These are phyloP conservation scores for Heritiera fomes DNA, from an alignment of 345 rosid species.

Conservation along the genomic window DNA sequence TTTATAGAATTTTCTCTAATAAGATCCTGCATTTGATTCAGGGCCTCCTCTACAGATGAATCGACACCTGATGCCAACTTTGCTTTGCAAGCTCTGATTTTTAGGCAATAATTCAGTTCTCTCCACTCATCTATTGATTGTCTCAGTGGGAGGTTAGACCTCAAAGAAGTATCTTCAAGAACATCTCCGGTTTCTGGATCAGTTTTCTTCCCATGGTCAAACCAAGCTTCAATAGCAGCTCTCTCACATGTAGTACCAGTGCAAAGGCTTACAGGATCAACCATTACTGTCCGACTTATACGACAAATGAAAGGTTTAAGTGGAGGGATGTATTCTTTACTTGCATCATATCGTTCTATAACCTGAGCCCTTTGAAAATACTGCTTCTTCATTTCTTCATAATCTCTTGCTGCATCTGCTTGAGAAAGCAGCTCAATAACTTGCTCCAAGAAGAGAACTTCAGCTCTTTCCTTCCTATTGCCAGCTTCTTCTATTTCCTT, in stretches of 20 bases:
- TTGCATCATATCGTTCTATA: slow-evolving; percentile 45
- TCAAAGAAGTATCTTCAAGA: slow-evolving; percentile 56
- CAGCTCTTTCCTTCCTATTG: slow-evolving; percentile 59
- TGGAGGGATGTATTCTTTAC: slow-evolving; percentile 53
- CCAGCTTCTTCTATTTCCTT: slow-evolving; percentile 70
- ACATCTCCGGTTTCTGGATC: slow-evolving; percentile 62
- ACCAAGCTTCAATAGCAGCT: slow-evolving; percentile 57
- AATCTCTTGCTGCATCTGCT: slow-evolving; percentile 74
- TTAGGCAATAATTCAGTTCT: slow-evolving; percentile 66
- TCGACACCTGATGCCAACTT: slow-evolving; percentile 48
- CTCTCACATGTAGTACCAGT: slow-evolving; percentile 79
- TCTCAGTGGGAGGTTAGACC: slow-evolving; percentile 59
- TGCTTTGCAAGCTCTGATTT: slow-evolving; percentile 51
- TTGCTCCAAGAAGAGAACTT: slow-evolving; percentile 64
- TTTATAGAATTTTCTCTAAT: slow-evolving; percentile 59
- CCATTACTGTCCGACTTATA: slow-evolving; percentile 49
- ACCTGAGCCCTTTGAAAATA: slow-evolving; percentile 52
- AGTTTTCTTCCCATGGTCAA: slow-evolving; percentile 42
- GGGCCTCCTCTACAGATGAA: slow-evolving; percentile 43
- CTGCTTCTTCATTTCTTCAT: slow-evolving; percentile 47
- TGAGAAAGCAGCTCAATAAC: slow-evolving; percentile 69
- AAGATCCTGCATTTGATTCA: slow-evolving; percentile 57
- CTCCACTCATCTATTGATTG: slow-evolving; percentile 77
- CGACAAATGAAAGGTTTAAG: slow-evolving; percentile 53
- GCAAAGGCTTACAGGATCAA: slow-evolving; percentile 72